Base-by-base conservation (phyloP, 768 basidiomycete species). In the Crassisporium funariophilum region DNA sequence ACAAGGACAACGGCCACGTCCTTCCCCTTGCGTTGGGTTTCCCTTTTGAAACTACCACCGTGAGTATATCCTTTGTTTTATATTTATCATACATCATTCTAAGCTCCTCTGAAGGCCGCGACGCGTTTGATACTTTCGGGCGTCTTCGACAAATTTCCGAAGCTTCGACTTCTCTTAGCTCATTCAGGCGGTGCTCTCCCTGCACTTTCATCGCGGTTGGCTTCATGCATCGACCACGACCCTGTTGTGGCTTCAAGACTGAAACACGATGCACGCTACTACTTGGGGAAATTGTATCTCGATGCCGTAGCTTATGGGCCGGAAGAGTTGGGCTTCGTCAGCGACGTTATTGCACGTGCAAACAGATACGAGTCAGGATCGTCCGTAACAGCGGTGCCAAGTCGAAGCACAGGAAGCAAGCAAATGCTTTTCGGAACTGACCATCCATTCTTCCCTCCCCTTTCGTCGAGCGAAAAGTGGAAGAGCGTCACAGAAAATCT, bases 221-320 rank as follows among this genome's bases (percentile, higher is more conserved):
- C 89, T 0, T 89, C 86, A 2, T 94, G 91, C 60, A 85, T 95
- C 53, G 76, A 78, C 48, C 92, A 95, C 58, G 91, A 95, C 63
- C 91, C 91, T 2, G 64, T 83, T 44, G 88, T 91, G 21, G 82
- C 85, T 15, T 77, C 80, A 1, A 74, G 90, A 33, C 72, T 94
- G 34, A 73, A 83, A 60, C 85, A 91, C 56, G 91, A 95, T 62
- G 88, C 88, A 17, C 79, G 92, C 27, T 89, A 81, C 61, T 94
- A 93, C 64, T 72, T 94, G 15, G 87, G 88, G 0, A 82, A 78
- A 63, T 71, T 94, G 12, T 91, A 83, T 58, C 83, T 84, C 59
- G 92, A 94, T 59, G 90, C 91, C 1, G 88, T 95, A n/a, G 81
- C 87, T 5, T 94, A 94, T 65, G 92, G 91, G 1, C 69, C 89